Base-by-base conservation (phyloP, 164 flowering plant species). In the Pachysandra terminalis region DNA sequence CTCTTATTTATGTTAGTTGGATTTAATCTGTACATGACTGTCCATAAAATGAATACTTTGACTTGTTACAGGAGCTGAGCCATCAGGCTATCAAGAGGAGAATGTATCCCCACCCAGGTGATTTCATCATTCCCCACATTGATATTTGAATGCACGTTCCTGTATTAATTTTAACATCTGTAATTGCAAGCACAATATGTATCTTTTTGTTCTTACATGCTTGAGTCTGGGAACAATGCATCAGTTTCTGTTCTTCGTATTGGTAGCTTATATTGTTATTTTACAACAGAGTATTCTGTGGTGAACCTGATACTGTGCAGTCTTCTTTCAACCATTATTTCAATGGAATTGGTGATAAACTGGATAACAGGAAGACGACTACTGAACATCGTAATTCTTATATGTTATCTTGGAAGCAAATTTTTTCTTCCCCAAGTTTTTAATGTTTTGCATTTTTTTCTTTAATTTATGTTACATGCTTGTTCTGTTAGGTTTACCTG, bases 331-430 rank as follows among this genome's bases (percentile, higher is more conserved):
- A 67, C 56, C 52, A 66, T 64, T 59, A 59, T 76, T 61, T 58
- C 52, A 68, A 59, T 59, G 58, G 66, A 68, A 61, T 40, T 28
- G 71, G 58, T 56, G 63, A 45, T 54, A 73, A 54, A 24, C 49
- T n/a, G 23, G 75, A 79, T 49, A 63, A 54, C 25, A 48, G 68
- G 73, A 75, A 69, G 67, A 63, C 61, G 59, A 21, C 73, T 45
- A 56, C 71, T 62, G 78, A 77, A 54, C 74, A 77, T 23, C 59
- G 83, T 89, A 75, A 82, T 59, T 71, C 16, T 40, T 61, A 61
- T 56, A 35, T n/a, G 23, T 61, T 48, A 28, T 41, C 4, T 22
- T 25, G 27, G n/a, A 37, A 35, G 35, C 58, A 66, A n/a, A n/a
- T n/a, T n/a, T n/a, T n/a, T n/a, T n/a, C n/a, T 25, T 3, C 37